phyloP scores from a whole-genome alignment of 805 yeast genomes.

The Schizosaccharomyces japonicus region DNA sequence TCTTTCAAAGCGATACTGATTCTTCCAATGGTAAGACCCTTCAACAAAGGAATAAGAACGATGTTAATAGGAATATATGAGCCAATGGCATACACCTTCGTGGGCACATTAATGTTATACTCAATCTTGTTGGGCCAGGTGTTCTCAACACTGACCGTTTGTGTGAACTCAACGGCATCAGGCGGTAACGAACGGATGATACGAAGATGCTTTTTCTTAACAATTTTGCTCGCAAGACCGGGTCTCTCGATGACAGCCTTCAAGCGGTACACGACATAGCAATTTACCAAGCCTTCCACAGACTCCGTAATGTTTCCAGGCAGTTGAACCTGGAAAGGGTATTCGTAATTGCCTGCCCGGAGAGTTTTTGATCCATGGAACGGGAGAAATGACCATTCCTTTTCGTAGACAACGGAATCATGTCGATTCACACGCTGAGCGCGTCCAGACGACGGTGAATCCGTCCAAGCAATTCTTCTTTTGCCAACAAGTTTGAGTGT shows the following conservation, averaged over 20 bases:
- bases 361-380: neutral
- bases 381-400: conserved; percentile 43
- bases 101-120: conserved; percentile 64
- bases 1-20: conserved; percentile 48
- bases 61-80: conserved; percentile 47
- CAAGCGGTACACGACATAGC: conserved; percentile 44
- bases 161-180: conserved; percentile 68
- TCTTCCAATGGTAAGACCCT: conserved; percentile 60
- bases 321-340: conserved; percentile 64
- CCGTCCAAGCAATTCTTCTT: conserved; percentile 26
- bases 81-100: conserved; percentile 78
- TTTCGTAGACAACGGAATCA: conserved; percentile 47
- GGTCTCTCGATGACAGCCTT: conserved; percentile 69
- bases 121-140: conserved; percentile 90
- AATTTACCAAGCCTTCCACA: conserved; percentile 71
- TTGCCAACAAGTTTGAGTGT: conserved; percentile 43
- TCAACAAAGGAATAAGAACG: conserved; percentile 50
- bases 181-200: conserved; percentile 70
- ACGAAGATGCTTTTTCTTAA: conserved; percentile 47
- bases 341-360: conserved; percentile 56
- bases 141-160: conserved; percentile 80
- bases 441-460: conserved; percentile 11
- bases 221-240: conserved; percentile 40
- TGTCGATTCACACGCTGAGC: conserved; percentile 16
- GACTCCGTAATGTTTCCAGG: conserved; percentile 74